phyloP scores from a whole-genome alignment of 495 filamentous ascomycete genomes.

The Aspergillus avenaceus region DNA sequence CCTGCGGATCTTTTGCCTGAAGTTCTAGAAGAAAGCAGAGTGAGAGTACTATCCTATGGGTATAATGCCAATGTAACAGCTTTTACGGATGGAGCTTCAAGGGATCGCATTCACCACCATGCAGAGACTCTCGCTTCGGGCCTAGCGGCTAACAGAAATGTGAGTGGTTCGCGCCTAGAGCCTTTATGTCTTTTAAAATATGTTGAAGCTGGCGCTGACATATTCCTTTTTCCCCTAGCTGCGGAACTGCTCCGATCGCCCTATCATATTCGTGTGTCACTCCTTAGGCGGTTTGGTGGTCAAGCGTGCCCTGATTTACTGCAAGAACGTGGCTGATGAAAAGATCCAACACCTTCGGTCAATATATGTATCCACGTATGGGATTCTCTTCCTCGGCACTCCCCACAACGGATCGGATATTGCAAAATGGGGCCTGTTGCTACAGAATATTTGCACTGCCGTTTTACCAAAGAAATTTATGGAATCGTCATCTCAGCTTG shows the following conservation, averaged over 20 bases:
- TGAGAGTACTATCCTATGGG: constrained; percentile 75
- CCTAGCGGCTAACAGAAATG: constrained; percentile 54
- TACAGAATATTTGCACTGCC: constrained; percentile 68
- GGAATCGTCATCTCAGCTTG: constrained; percentile 64
- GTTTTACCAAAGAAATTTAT: constrained; percentile 68
- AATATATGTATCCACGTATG: constrained; percentile 79
- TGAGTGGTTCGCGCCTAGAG: constrained; percentile 31
- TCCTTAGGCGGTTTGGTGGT: constrained; percentile 78
- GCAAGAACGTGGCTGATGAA: constrained; percentile 57
- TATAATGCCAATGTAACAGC: constrained; percentile 77
- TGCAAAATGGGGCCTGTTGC: constrained; percentile 70
- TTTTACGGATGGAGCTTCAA: constrained; percentile 56
- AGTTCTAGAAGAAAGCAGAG: constrained; percentile 55
- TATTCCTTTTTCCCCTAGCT: constrained; percentile 32
- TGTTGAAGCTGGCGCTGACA: constrained; percentile 5
- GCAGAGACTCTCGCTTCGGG: constrained; percentile 72
- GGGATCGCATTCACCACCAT: constrained; percentile 78
- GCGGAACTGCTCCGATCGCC: constrained; percentile 51
- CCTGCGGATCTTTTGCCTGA: constrained; percentile 68
- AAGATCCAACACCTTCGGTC: constrained; percentile 71
- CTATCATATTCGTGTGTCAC: constrained; percentile 84
- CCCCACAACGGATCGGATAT: constrained; percentile 76
- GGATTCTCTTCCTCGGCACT: constrained; percentile 83
- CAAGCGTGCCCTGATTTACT: constrained; percentile 67
- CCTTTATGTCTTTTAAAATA: too few species aligned